Base-by-base conservation (phyloP, 768 basidiomycete species). In the Pisolithus sp. region DNA sequence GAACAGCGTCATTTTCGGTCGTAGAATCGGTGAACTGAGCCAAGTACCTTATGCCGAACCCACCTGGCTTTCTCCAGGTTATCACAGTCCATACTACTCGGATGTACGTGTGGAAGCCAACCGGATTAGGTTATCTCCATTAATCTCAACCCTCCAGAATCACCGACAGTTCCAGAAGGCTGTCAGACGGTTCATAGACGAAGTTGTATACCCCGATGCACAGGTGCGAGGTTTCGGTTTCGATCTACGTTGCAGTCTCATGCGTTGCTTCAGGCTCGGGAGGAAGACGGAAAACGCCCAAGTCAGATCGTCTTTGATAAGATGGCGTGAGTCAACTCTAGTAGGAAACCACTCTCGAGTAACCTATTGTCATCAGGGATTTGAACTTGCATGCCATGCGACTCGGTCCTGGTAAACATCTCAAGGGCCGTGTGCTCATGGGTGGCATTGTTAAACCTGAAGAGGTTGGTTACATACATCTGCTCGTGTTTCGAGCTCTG, bases 281-380 rank as follows among this genome's bases (percentile, higher is more conserved):
- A 96, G 71, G 86, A 85, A 57, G 88, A 88, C 59, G 92, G 93
- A n/a, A 94, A 95, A 73, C 78, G 87, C 23, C 86, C 91, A 0
- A 85, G 82, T 53, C 79, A 86, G 63, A 69, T 72, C 47, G 86
- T 95, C 31, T 72, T 93, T 46, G 81, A 93, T 59, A 81, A 82
- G 55, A 88, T 95, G 88, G 82, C 89, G 85, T 86, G 57, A 50
- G 75, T 62, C 15, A 18, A 10, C 20, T 3, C 28, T 4, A 23
- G 8, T 51, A n/a, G 9, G 15, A 9, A 20, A 17, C n/a, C 21
- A 45, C 21, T 2, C 13, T 2, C 2, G 13, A 13, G 48, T 17
- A 17, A 28, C 26, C 42, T 7, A 26, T 20, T 40, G 23, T 31
- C 24, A 7, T 20, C 46, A 86, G 83, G 15, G 82, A 82, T 47